Percentiles rank a stretch among this genome's conserved stretches.
phyloP scores from a whole-genome alignment of 768 basidiomycete genomes.

The Guyanaporus albipodus region DNA sequence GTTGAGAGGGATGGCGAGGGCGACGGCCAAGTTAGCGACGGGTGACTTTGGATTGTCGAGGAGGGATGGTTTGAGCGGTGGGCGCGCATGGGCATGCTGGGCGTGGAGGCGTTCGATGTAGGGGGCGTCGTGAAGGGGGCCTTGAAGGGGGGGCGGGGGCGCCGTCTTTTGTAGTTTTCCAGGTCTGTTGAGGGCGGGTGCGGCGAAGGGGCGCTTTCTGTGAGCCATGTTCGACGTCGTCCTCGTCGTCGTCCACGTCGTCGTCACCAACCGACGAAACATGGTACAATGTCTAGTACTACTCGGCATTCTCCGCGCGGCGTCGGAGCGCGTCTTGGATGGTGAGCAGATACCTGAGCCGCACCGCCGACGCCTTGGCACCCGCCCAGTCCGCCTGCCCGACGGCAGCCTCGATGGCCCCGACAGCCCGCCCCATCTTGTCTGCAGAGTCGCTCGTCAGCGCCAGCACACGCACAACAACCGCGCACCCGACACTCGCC shows the following conservation, averaged over 20 bases:
- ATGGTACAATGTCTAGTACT: background rate
- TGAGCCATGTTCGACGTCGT: background rate
- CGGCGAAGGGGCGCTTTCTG: conserved; percentile 12
- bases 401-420: conserved; percentile 47
- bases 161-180: conserved; percentile 14
- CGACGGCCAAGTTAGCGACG: conserved; percentile 39
- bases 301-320: conserved; percentile 23
- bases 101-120: conserved; percentile 30
- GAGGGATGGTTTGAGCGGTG: conserved; percentile 27
- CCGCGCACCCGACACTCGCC: conserved; percentile 42
- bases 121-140: conserved; percentile 35
- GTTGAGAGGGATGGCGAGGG: conserved; percentile 9
- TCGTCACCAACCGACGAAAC: background rate
- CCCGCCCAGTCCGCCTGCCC: conserved; percentile 48
- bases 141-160: conserved; percentile 6
- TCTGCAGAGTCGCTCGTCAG: too few species aligned
- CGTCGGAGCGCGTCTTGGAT: conserved; percentile 39
- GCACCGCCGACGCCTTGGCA: conserved; percentile 57
- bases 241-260: too few species aligned
- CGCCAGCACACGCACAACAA: too few species aligned
- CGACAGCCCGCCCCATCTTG: conserved; percentile 45
- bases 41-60: conserved; percentile 51
- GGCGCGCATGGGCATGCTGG: conserved; percentile 6
- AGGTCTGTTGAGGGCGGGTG: conserved; percentile 5
- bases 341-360: conserved; percentile 69